Percentiles rank a stretch among this genome's conserved stretches.
Conservation (phyloP, 345 rosid genomes). For the Psidium guajava region DNA sequence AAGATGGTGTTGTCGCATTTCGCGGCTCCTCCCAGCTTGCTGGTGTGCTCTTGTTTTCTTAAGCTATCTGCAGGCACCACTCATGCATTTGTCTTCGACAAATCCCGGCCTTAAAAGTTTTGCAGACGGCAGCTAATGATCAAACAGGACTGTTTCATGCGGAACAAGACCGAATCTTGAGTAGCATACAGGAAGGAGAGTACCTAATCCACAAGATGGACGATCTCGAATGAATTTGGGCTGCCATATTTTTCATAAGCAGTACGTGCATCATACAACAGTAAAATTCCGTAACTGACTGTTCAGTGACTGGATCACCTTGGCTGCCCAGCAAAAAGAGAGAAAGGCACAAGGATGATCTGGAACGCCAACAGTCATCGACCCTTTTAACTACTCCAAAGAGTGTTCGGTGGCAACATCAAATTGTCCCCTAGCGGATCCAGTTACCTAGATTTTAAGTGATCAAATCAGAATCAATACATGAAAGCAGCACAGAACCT, state of each 20-base stretch:
- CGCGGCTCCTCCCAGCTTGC: not conserved
- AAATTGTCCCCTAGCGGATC: not conserved
- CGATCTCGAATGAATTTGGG: not conserved
- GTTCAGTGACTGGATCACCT: not conserved
- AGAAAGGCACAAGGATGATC: not conserved
- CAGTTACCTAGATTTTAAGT: not conserved
- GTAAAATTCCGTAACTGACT: not conserved
- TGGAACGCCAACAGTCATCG: fast-evolving
- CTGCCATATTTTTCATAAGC: not conserved
- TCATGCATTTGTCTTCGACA: not conserved
- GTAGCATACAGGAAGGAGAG: not conserved
- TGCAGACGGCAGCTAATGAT: not conserved
- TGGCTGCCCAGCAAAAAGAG: fast-evolving
- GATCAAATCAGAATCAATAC: no score
- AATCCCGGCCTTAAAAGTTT: not conserved
- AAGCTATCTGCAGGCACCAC: not conserved
- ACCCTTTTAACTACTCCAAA: not conserved
- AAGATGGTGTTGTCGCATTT: not conserved
- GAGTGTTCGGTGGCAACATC: not conserved
- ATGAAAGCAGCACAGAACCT: not conserved
- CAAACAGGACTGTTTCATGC: fast-evolving
- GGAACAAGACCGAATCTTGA: not conserved
- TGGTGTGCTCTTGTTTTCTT: not conserved
- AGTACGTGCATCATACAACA: not conserved
- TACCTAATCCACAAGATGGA: not conserved